Percentiles rank a stretch among this genome's conserved stretches.
Conservation (phyloP, 352 stramenopile genomes). For the Phytophthora citrophthora region DNA sequence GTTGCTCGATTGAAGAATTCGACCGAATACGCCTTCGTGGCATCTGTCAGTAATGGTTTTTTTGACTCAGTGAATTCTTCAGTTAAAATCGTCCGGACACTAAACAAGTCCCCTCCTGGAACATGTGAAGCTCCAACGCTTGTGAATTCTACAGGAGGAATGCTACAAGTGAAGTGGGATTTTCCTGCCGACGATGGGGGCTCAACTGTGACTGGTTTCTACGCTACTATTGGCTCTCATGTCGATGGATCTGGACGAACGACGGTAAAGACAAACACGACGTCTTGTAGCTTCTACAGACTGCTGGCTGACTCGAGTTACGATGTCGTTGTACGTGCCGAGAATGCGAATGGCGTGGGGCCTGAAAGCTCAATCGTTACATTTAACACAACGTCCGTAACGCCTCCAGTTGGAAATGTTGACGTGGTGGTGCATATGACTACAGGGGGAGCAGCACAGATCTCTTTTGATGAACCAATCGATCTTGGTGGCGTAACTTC, state of each 20-base stretch:
- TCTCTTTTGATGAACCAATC: constrained; percentile 59
- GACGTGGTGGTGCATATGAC: constrained; percentile 29
- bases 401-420: constrained; percentile 42
- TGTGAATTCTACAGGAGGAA: constrained; percentile 43
- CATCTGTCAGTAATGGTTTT: constrained; percentile 50
- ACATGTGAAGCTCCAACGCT: constrained; percentile 30
- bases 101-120: constrained; percentile 53
- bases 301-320: constrained; percentile 47
- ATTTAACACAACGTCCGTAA: constrained; percentile 39
- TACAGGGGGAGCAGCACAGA: constrained; percentile 53
- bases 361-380: constrained; percentile 39
- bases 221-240: constrained; percentile 35
- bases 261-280: constrained; percentile 7
- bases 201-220: constrained; percentile 33
- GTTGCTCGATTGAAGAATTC: constrained; percentile 37
- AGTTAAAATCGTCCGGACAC: constrained; percentile 37
- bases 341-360: constrained; percentile 46
- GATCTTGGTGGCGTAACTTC: constrained; percentile 54
- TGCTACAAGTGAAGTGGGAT: constrained; percentile 55
- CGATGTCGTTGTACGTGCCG: constrained; percentile 45
- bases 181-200: constrained; percentile 50
- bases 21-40: constrained; percentile 46
- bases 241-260: constrained; percentile 38
- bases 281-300: constrained; percentile 50
- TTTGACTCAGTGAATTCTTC: constrained; percentile 58